Percentiles rank a stretch among this genome's conserved stretches.
phyloP scores from a whole-genome alignment of 2,329 filamentous ascomycete species.

The Fusarium longipes region DNA sequence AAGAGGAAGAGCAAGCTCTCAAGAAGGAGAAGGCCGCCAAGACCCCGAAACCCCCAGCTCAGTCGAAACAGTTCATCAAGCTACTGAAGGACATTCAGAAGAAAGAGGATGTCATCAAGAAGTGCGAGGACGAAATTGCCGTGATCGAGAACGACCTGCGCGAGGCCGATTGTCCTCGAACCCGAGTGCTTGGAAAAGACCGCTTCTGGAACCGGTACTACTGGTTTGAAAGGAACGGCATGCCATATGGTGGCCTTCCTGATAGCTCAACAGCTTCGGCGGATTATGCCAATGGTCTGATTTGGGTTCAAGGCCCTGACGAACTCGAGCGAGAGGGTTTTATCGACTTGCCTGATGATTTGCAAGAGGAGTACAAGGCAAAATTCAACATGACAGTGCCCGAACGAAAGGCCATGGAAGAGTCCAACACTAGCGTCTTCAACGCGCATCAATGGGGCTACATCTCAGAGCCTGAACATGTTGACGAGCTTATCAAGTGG shows the following conservation, averaged over 20 bases:
- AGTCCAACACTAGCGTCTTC: constrained; percentile 82
- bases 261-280: constrained; percentile 88
- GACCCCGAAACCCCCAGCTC: constrained; percentile 74
- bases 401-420: constrained; percentile 86
- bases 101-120: constrained; percentile 81
- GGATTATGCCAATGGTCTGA: constrained; percentile 90
- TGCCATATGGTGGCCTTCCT: constrained; percentile 92
- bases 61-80: constrained; percentile 89
- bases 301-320: constrained; percentile 97
- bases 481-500: constrained; percentile 87
- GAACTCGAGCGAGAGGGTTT: constrained; percentile 87
- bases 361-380: constrained; percentile 79
- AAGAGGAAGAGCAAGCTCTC: constrained; percentile 78
- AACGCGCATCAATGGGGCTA: constrained; percentile 90
- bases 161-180: constrained; percentile 92
- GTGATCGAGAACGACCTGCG: constrained; percentile 91
- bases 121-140: constrained; percentile 86
- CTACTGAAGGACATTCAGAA: constrained; percentile 89
- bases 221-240: constrained; percentile 98
- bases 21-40: constrained; percentile 66
- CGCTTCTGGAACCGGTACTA: constrained; percentile 99
- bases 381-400: constrained; percentile 85
- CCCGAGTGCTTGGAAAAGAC: constrained; percentile 89
- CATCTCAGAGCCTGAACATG: constrained; percentile 80
- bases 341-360: constrained; percentile 78